Evolutionary conservation across 768 basidiomycete genomes (phyloP).

Genomic region (Krasilnikovozyma curviuscula): DNA sequence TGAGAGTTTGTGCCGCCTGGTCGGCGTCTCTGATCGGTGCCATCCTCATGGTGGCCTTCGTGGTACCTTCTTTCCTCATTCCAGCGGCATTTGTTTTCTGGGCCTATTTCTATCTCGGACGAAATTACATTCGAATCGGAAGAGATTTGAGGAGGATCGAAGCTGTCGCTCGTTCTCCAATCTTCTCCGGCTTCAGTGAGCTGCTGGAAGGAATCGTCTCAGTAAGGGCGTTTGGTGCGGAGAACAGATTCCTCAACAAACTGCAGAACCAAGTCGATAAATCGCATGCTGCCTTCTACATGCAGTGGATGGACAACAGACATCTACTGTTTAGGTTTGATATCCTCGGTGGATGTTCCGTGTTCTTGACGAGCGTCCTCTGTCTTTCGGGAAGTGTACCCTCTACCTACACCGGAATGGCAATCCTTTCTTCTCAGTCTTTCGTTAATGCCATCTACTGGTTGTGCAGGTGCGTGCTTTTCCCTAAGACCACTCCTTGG

Average conservation of each 20-base stretch:
- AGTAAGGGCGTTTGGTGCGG: constrained; percentile 73
- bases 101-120: constrained; percentile 47
- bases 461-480: constrained; percentile 9
- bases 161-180: constrained; percentile 65
- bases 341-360: constrained; percentile 47
- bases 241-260: constrained; percentile 52
- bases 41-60: constrained; percentile 36
- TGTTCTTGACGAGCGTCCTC: constrained; percentile 57
- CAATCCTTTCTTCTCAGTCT: constrained; percentile 51
- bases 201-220: constrained; percentile 77
- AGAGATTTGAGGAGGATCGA: constrained; percentile 78
- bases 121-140: constrained; percentile 35
- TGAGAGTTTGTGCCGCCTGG: constrained; percentile 54
- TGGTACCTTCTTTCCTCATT: constrained; percentile 67
- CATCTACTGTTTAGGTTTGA: constrained; percentile 77
- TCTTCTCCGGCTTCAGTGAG: constrained; percentile 44
- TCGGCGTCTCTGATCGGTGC: constrained; percentile 59
- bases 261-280: constrained; percentile 40
- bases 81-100: constrained; percentile 56
- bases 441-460: constrained; percentile 33
- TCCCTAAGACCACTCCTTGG: constrained; percentile 27
- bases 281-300: constrained; percentile 43
- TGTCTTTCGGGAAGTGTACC: constrained; percentile 40
- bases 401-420: constrained; percentile 33
- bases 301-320: constrained; percentile 78